phyloP scores from a whole-genome alignment of 805 yeast genomes.

The Torulaspora gathmanii region DNA sequence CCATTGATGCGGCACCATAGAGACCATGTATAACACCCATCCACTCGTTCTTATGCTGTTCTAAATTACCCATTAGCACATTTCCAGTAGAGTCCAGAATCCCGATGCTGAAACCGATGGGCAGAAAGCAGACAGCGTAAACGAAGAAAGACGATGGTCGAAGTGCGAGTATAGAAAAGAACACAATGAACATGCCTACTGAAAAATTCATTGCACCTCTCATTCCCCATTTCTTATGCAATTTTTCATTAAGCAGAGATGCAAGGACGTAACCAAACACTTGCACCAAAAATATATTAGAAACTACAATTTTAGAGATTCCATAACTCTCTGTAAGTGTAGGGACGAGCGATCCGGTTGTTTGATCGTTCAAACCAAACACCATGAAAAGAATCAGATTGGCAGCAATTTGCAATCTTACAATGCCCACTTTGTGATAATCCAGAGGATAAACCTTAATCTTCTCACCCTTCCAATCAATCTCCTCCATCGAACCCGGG shows the following conservation, averaged over 20 bases:
- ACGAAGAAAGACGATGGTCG: constrained; percentile 25
- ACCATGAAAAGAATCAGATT: constrained; percentile 29
- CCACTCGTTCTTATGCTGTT: constrained; percentile 49
- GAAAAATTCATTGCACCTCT: constrained; percentile 31
- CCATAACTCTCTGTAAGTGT: constrained; percentile 28
- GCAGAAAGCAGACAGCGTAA: constrained; percentile 28
- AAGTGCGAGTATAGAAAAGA: constrained; percentile 19
- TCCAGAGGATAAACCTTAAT: constrained; percentile 28
- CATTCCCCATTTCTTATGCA: constrained; percentile 28
- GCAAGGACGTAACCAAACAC: constrained; percentile 32
- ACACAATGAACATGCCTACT: constrained; percentile 18
- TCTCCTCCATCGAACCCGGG: constrained; percentile 11
- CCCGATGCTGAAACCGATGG: constrained; percentile 36
- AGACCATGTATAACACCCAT: constrained; percentile 62
- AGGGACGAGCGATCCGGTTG: constrained; percentile 35
- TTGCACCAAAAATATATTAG: constrained; percentile 32
- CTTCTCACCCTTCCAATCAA: constrained; percentile 27
- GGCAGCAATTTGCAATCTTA: constrained; percentile 29
- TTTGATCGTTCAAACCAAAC: constrained; percentile 36
- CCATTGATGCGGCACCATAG: constrained; percentile 69
- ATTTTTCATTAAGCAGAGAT: constrained; percentile 28
- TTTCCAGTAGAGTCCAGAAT: constrained; percentile 34
- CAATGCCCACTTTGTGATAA: constrained; percentile 26
- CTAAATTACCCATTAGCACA: constrained; percentile 32
- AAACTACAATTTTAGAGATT: constrained; percentile 25